These are phyloP conservation scores for Aegilops umbellulata DNA, from an alignment of 176 grass and related monocot genomes.

Conservation along the genomic window DNA sequence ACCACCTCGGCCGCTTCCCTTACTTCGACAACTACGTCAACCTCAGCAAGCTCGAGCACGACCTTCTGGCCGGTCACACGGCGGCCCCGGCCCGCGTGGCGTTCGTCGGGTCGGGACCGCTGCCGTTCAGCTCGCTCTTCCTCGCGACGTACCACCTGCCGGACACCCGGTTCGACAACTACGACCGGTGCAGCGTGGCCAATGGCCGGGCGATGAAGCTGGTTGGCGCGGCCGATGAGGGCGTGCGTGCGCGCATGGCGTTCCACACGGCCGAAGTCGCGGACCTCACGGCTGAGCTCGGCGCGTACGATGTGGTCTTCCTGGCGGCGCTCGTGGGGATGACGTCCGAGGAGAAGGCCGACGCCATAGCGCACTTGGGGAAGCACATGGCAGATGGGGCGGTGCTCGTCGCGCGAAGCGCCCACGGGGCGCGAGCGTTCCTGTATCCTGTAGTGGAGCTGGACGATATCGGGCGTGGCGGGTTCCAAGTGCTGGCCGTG, in stretches of 20 bases:
- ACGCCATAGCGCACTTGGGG: background rate
- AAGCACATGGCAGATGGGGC: background rate
- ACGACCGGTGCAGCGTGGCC: background rate
- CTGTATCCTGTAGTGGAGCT: background rate
- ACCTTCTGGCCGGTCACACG: background rate
- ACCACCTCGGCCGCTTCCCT: conserved; percentile 61
- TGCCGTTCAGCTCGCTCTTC: background rate
- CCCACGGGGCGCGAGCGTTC: background rate
- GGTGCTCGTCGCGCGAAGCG: background rate
- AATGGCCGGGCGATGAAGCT: background rate
- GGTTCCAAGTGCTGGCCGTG: background rate
- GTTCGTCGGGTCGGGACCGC: background rate
- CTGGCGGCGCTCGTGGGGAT: background rate
- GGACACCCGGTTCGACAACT: background rate
- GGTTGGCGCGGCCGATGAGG: background rate
- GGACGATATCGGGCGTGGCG: background rate
- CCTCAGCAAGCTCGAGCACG: conserved; percentile 67
- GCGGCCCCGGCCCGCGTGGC: background rate
- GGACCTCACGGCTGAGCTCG: background rate
- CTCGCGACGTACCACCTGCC: background rate
- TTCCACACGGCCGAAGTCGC: background rate
- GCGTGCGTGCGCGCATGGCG: fast-evolving
- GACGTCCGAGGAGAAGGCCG: background rate
- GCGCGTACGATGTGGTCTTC: background rate
- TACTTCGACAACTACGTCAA: conserved; percentile 81